phyloP scores from a whole-genome alignment of 2,329 filamentous ascomycete species.

The Colletotrichum lindemuthianum region DNA sequence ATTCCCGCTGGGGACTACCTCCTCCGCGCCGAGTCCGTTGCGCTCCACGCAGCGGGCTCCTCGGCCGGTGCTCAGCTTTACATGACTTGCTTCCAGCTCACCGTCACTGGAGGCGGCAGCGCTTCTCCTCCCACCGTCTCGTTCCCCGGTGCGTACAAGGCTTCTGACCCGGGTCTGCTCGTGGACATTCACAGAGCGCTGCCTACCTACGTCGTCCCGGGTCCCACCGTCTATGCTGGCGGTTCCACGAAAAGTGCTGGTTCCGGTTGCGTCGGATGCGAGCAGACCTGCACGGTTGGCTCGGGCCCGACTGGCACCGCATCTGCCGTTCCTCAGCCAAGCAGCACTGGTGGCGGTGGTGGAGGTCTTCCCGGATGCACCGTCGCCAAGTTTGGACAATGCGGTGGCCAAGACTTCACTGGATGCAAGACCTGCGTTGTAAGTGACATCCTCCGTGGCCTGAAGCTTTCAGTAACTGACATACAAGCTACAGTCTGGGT shows the following conservation, averaged over 20 bases:
- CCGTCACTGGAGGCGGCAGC: conserved; percentile 41
- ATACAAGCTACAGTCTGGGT: conserved; percentile 39
- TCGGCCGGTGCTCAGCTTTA: conserved; percentile 52
- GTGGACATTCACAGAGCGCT: conserved; percentile 57
- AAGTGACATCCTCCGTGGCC: background rate
- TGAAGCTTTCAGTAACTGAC: no score
- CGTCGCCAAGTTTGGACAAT: conserved; percentile 31
- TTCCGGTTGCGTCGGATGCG: conserved; percentile 51
- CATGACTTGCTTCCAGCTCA: conserved; percentile 43
- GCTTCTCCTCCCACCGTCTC: conserved; percentile 38
- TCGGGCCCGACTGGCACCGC: conserved; percentile 42
- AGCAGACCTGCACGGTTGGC: conserved; percentile 50
- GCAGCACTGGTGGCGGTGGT: conserved; percentile 9
- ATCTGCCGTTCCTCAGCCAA: conserved; percentile 36
- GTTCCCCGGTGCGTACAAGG: conserved; percentile 35
- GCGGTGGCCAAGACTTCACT: conserved; percentile 22
- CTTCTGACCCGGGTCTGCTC: conserved; percentile 54
- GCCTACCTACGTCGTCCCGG: conserved; percentile 54
- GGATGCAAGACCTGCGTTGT: conserved; percentile 33
- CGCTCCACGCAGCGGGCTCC: conserved; percentile 55
- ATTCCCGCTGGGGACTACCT: conserved; percentile 63
- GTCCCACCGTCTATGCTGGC: conserved; percentile 53
- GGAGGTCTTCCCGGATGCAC: conserved; percentile 25
- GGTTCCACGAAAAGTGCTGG: conserved; percentile 54
- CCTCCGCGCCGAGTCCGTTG: conserved; percentile 63